Base-by-base conservation (phyloP, 2,329 filamentous ascomycete genomes). In the Pochonia chlamydosporia region DNA sequence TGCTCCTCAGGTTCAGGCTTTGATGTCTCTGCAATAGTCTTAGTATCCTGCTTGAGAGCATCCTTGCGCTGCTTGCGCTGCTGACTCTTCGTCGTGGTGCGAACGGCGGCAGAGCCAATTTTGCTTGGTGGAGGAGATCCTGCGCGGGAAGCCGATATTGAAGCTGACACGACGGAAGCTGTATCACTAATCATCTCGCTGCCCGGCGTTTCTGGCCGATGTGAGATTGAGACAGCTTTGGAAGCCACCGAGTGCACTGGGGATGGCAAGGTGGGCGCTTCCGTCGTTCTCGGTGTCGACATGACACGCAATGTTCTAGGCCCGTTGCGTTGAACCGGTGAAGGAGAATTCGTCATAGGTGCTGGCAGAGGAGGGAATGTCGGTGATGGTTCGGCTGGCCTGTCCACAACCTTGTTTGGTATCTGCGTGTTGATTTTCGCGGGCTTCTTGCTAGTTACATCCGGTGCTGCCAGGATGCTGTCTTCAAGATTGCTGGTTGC, bases 121-220 rank as follows among this genome's bases (percentile, higher is more conserved):
- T 76, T 84, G 47, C 52, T 61, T 3, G 78, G 78, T 7, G 84
- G 85, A 3, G 87, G 87, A 4, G 87, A 89, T 59, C 75, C 87
- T 14, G 86, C 81, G 37, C 87, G 79, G 13, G 87, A 82, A 14
- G 73, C 71, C 1, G 78, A 88, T 28, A 86, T 67, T 2, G 86
- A 87, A 3, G 82, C 76, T 14, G 87, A 91, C 4, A 88, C 75
- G 20, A 90, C 71, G 0, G 85, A 90, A 10, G 86, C 82, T 46
- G 79, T 88, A 59, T 92, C 87, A n/a, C 85, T 89, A 30, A 88
- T 74, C 47, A 81, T 72, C 58, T 91, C 87, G 59, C 85, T 90
- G 1, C 71, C 78, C 0, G 87, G 86, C 1, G 87, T 90, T 24
- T 81, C 82, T n/a, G 87, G 85, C 6, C 78, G 72, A 48, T 84